Evolutionary conservation across 352 stramenopile genomes (phyloP), one percentile per base, ranked within the genome.

Genomic region (Globisporangium viniferum): DNA sequence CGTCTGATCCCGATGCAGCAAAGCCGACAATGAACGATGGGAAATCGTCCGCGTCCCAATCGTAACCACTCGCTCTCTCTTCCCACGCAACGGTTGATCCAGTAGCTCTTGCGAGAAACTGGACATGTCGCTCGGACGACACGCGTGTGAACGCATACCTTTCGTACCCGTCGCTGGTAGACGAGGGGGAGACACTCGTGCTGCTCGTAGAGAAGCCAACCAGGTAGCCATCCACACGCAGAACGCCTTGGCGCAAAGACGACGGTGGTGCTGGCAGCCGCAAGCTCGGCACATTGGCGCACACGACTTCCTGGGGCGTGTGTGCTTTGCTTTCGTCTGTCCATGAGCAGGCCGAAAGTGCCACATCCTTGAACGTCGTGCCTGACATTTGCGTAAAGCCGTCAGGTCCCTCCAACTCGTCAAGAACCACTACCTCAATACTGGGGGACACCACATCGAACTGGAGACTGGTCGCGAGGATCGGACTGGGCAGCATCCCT

Each of bases 1-100:
- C 36, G 15, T 51, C 2, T 24, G 24, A 12, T 20, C 14, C 36
- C 22, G 1, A 15, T 2, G 35, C 15, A 24, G 24, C 46, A 27
- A 67, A 67, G 5, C 31, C 53, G 46, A 22, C 61, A 33, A 67
- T 46, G 33, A 67, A 67, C 33, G 61, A 67, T 8, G 61, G 61
- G 22, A 60, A 67, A 33, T 41, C 33, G 31, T 24, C 33, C 10
- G 18, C 48, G 27, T 22, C 41, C 18, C 53, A 22, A 12, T 56
- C n/a, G 10, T 36, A 3, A 5, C 53, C 9, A n/a, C 10, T 44
- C 10, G 0, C 4, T 53, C 48, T 31, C 27, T 27, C 22, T 31
- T 18, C 49, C 49, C 51, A 59, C n/a, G 15, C 22, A 14, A 48
- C 31, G 8, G 61, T 67, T 9, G 61, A 60, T 27, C 36, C 31